phyloP scores from a whole-genome alignment of 2,329 filamentous ascomycete genomes.

The Aschersonia sp. region DNA sequence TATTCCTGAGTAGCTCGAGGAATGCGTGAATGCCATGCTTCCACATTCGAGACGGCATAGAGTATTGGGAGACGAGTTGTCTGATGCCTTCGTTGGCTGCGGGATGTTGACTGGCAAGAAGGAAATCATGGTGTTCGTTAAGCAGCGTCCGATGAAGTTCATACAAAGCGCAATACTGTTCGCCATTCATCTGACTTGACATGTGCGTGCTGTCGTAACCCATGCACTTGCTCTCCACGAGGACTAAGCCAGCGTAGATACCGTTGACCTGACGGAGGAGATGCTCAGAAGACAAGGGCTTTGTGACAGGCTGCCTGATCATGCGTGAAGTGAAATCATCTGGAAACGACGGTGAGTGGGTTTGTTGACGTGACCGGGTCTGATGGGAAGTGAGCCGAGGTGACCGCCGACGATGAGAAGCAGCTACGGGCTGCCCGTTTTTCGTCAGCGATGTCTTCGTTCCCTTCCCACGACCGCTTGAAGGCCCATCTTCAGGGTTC shows the following conservation, averaged over 20 bases:
- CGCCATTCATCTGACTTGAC: constrained; percentile 33
- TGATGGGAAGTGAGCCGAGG: constrained; percentile 2
- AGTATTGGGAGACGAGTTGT: constrained; percentile 63
- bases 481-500: constrained; percentile 11
- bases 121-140: constrained; percentile 76
- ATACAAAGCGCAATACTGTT: constrained; percentile 78
- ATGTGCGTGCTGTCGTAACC: constrained; percentile 56
- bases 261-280: constrained; percentile 69
- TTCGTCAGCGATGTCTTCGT: constrained; percentile 4
- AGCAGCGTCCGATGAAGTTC: constrained; percentile 68
- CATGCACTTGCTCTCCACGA: constrained; percentile 81
- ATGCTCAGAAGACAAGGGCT: constrained; percentile 63
- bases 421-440: not conserved
- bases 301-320: constrained; percentile 39
- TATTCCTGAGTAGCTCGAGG: constrained; percentile 60
- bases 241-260: constrained; percentile 70
- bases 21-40: constrained; percentile 80
- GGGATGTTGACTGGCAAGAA: constrained; percentile 77
- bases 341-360: not conserved
- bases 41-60: constrained; percentile 93
- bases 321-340: constrained; percentile 4
- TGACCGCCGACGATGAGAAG: constrained; percentile 1
- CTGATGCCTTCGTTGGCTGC: constrained; percentile 55
- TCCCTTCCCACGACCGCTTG: not conserved
- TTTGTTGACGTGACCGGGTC: not conserved